Evolutionary conservation across 2,329 filamentous ascomycete species (phyloP), one percentile per base, ranked within the genome.

Genomic region (Colletotrichum musicola): DNA sequence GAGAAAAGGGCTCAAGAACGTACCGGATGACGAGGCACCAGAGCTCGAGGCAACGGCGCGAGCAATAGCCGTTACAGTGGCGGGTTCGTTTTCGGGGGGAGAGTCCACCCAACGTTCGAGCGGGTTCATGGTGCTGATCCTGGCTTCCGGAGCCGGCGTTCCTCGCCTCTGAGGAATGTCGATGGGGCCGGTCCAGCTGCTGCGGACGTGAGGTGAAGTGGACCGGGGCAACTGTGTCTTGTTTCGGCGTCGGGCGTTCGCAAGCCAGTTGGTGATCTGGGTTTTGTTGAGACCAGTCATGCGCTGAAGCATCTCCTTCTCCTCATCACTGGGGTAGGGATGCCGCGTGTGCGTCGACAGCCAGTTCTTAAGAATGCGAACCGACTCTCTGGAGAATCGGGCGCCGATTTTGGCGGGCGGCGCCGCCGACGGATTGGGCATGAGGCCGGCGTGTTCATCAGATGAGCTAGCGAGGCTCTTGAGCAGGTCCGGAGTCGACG

Each of bases 231-330:
- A 84, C 55, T 90, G 88, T 62, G 92, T 89, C 81, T 97, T 97
- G 74, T 93, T 91, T 71, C 94, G 88, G 64, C 94, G 89, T 50
- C 94, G 90, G 65, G 94, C 94, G 79, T 97, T 97, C 68, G 94
- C 94, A 54, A 97, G 88, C 94, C 94, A 97, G 77, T 97, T 97
- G 12, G 91, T 91, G 73, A 97, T 95, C 76, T 98, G 95, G 14
- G 87, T 92, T 74, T 93, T 89, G 77, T 89, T 94, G 47, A 98
- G 84, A 7, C 94, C 93, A 1, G 94, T 97, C 73, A 92, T 88
- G 54, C 88, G 86, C 78, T 94, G 92, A 27, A 98, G 84, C 70
- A 89, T 87, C 72, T 94, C 92, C 75, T 95, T 97, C 76, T 97
- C 93, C 67, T 94, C 90, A 50, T 97, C 94, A 40, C 89, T 95